Percentiles rank a stretch among this genome's conserved stretches.
phyloP scores from a whole-genome alignment of 2,329 filamentous ascomycete genomes.

The Colletotrichum spinosum region DNA sequence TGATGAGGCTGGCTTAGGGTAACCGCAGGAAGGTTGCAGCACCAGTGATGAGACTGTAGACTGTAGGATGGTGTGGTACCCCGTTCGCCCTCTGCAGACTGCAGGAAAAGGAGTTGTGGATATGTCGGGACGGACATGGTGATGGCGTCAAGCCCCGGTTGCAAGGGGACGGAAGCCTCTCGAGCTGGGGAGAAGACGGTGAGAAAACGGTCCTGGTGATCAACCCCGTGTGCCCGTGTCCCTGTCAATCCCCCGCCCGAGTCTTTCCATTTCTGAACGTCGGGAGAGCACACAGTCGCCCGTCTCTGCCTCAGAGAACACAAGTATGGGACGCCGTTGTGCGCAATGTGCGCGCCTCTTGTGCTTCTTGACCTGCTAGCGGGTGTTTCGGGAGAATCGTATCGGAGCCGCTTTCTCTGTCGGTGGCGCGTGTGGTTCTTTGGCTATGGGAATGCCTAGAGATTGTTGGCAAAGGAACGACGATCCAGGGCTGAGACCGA shows the following conservation, averaged over 20 bases:
- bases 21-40: constrained; percentile 4
- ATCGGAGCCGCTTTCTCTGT: neutral
- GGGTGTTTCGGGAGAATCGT: constrained; percentile 13
- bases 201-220: constrained; percentile 1
- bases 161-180: neutral
- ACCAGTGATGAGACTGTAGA: neutral
- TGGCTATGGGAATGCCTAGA: constrained; percentile 18
- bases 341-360: constrained; percentile 10
- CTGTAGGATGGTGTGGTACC: constrained; percentile 1
- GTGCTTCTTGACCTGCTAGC: constrained; percentile 11
- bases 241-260: constrained; percentile 9
- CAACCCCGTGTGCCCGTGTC: constrained; percentile 11
- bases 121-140: constrained; percentile 5
- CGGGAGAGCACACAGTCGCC: neutral
- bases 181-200: neutral
- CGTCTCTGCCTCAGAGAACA: constrained; percentile 7
- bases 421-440: too few relatives aligned
- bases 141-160: constrained; percentile 27
- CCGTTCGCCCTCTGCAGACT: neutral
- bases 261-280: constrained; percentile 19
- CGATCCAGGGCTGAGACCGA: constrained; percentile 21
- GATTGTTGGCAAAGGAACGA: constrained; percentile 31
- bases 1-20: constrained; percentile 16
- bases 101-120: constrained; percentile 4
- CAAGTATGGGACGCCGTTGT: constrained; percentile 20